Evolutionary conservation across 257 asterid genomes (phyloP).

Genomic region (Petunia axillaris): DNA sequence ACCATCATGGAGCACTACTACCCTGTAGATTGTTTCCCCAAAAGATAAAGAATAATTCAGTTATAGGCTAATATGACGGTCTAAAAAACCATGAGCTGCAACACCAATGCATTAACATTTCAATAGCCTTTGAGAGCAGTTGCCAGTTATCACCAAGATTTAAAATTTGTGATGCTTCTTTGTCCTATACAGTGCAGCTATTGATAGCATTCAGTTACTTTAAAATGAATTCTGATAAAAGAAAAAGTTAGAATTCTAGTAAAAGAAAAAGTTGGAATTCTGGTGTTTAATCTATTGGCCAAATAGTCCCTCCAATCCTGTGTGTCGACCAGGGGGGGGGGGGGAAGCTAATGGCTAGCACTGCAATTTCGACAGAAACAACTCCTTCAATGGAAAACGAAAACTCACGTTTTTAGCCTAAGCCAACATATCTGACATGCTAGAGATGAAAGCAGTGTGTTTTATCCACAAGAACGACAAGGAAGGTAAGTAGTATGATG

Average conservation of each 20-base stretch:
- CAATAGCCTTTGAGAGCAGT: neutral
- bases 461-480: neutral
- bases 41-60: constrained; percentile 7
- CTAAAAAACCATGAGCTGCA: neutral
- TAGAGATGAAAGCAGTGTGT: neutral
- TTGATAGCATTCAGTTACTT: too few species aligned
- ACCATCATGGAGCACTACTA: neutral
- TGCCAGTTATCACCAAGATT: neutral
- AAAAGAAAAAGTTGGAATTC: too few species aligned
- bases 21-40: constrained; percentile 1
- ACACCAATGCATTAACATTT: neutral
- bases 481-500: constrained; percentile 9
- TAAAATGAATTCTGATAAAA: too few species aligned
- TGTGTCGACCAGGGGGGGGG: too few species aligned
- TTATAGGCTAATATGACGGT: constrained; percentile 8
- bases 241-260: too few species aligned
- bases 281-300: too few species aligned
- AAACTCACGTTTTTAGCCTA: neutral
- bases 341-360: neutral
- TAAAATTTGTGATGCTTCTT: neutral
- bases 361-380: neutral
- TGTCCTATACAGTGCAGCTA: too few species aligned
- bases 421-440: constrained; percentile 2
- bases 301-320: too few species aligned
- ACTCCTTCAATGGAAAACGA: neutral